Base-by-base conservation (phyloP, 805 yeast species). In the Ogataea haglerorum region DNA sequence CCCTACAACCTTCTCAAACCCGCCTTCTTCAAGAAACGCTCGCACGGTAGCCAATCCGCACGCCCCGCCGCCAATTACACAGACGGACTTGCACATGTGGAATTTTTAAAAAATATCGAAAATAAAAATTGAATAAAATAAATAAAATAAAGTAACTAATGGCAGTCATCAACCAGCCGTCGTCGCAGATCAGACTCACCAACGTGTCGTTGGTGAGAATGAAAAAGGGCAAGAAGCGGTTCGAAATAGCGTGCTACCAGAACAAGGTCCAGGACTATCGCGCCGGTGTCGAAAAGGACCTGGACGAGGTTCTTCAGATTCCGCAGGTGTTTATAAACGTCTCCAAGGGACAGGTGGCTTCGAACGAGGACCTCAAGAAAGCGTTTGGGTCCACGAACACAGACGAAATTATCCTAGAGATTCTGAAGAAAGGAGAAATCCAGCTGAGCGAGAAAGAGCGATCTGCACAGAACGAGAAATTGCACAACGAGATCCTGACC, bases 251-350 rank as follows among this genome's bases (percentile, higher is more conserved):
- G 0, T 93, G 99, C 58, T 93, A 93, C 61, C 96, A 87, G 57
- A 93, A 93, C 56, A 93, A 93, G 58, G 96, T 93, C 5, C 98
- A 91, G 61, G 99, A 93, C 61, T 93, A 89, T 79, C 73, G 97
- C 52, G 75, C 77, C 46, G 85, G 84, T 43, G 80, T 86, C 60
- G 99, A 93, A 57, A 91, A 87, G 52, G 96, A 93, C 59, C 61
- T 93, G 7, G 98, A 93, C 65, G 99, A 93, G 58, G 99, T 93
- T 2, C 69, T 93, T 26, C 99, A 93, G 61, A 88, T 93, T 38
- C 96, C 89, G n/a, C 96, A 85, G 61, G 95, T 93, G 1, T 93
- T 93, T 56, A 60, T 79, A 25, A 93, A 93, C 57, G 98, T 90
- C 0, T 87, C 96, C 12, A 93, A 93, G 57, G 99, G 99, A 2